phyloP scores from a whole-genome alignment of 2,329 filamentous ascomycete species.

The Aspergillus eucalypticola region DNA sequence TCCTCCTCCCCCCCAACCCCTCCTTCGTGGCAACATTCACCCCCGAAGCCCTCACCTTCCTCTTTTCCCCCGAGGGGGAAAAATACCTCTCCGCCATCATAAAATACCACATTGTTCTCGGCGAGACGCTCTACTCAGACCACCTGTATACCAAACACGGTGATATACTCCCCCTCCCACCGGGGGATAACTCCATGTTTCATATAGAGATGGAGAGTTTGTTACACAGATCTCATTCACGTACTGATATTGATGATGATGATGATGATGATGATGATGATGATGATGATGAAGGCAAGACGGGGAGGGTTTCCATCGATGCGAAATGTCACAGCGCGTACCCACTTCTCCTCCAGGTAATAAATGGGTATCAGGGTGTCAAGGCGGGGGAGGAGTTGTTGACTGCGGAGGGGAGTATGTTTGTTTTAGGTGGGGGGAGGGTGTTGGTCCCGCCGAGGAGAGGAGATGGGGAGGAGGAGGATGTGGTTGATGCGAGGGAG shows the following conservation, averaged over 20 bases:
- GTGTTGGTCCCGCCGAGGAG: conserved; percentile 75
- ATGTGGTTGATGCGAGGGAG: conserved; percentile 8
- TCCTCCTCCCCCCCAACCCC: conserved; percentile 78
- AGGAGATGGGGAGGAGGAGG: neutral
- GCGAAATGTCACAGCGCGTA: conserved; percentile 65
- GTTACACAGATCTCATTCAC: conserved; percentile 16
- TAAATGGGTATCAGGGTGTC: conserved; percentile 73
- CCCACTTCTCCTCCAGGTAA: conserved; percentile 60
- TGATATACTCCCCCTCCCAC: conserved; percentile 16
- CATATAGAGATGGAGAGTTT: no score
- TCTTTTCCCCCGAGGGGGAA: conserved; percentile 74
- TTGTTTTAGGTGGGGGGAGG: conserved; percentile 64
- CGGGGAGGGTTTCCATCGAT: conserved; percentile 62
- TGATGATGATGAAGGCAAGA: conserved; percentile 66
- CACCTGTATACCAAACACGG: conserved; percentile 60
- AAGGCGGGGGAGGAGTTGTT: conserved; percentile 71
- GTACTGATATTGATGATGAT: no score
- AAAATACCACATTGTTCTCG: conserved; percentile 74
- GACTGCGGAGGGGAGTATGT: conserved; percentile 78
- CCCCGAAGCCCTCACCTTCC: conserved; percentile 72
- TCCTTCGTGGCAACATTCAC: conserved; percentile 75
- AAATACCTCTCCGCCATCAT: conserved; percentile 77
- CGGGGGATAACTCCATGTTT: no score
- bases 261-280: no score
- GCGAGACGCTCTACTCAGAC: conserved; percentile 80